Evolutionary conservation across 306 rosid species (phyloP).

Genomic region (Boehmeria nivea): DNA sequence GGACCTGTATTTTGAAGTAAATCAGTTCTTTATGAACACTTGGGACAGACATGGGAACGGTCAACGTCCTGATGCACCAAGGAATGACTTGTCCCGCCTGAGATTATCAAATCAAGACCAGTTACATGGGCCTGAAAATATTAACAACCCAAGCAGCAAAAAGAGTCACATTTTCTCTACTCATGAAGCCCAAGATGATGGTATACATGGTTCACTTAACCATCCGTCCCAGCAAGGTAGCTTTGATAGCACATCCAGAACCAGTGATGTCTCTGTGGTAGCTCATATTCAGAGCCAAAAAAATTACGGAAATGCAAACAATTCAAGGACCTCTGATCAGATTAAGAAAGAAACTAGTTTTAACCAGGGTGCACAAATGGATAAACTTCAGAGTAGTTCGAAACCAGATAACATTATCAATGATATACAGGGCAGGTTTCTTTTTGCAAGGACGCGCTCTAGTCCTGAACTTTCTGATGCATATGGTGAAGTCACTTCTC

Average conservation of each 20-base stretch:
- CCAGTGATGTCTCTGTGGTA: slow-evolving; percentile 37
- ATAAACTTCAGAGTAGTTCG: slow-evolving; percentile 53
- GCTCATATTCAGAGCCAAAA: slow-evolving; percentile 48
- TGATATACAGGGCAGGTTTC: slow-evolving; percentile 65
- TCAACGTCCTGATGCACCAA: slow-evolving; percentile 92
- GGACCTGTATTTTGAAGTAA: slow-evolving; percentile 64
- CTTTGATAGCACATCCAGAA: slow-evolving; percentile 40
- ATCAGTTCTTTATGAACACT: slow-evolving; percentile 87
- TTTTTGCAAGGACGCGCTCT: slow-evolving; percentile 89
- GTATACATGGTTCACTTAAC: slow-evolving; percentile 31
- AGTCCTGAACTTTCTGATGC: slow-evolving; percentile 95
- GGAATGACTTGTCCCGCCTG: slow-evolving; percentile 42
- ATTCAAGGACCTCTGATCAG: slow-evolving; percentile 42
- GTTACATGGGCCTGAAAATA: slow-evolving; percentile 47
- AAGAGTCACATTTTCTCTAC: slow-evolving; percentile 40
- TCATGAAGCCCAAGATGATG: slow-evolving; percentile 38
- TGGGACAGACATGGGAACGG: slow-evolving; percentile 99
- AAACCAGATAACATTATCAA: slow-evolving; percentile 33
- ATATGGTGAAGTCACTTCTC: slow-evolving; percentile 64
- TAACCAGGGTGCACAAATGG: slow-evolving; percentile 36
- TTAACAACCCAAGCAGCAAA: slow-evolving; percentile 34
- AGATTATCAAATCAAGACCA: slow-evolving; percentile 50
- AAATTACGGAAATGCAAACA: slow-evolving; percentile 47
- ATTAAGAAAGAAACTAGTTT: slow-evolving; percentile 43
- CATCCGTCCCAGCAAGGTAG: slow-evolving; percentile 50